Conservation (phyloP, 106 monocot species). For the Acorus calamus region DNA sequence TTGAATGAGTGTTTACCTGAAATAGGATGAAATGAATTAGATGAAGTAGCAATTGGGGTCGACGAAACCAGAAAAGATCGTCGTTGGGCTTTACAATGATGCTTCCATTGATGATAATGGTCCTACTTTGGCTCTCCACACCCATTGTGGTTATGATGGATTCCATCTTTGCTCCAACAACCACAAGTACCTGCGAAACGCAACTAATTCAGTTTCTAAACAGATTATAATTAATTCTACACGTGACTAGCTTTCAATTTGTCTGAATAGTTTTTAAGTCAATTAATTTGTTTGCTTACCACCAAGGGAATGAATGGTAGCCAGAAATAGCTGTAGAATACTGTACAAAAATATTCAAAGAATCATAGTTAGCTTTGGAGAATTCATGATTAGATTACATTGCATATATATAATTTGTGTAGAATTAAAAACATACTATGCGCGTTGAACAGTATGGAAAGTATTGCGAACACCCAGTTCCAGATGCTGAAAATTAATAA, state of each 20-base stretch:
- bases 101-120: slow-evolving; percentile 2
- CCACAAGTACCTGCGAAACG: slow-evolving; percentile 4
- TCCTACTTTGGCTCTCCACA: background rate
- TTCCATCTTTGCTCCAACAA: slow-evolving; percentile 17
- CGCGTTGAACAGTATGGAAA: slow-evolving; percentile 2
- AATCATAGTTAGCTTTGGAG: background rate
- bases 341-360: background rate
- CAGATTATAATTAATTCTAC: too few relatives aligned
- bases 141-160: slow-evolving; percentile 13
- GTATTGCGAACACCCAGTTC: background rate
- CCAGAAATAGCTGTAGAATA: slow-evolving; percentile 21
- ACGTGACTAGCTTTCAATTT: too few relatives aligned
- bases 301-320: slow-evolving; percentile 12
- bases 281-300: slow-evolving; percentile 3
- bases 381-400: too few relatives aligned
- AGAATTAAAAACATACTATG: background rate
- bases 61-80: slow-evolving; percentile 20
- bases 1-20: slow-evolving; percentile 3
- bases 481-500: background rate
- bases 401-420: background rate
- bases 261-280: too few relatives aligned
- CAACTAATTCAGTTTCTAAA: too few relatives aligned
- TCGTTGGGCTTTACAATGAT: slow-evolving; percentile 10
- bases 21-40: slow-evolving; percentile 16
- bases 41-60: slow-evolving; percentile 7